Evolutionary conservation across 352 stramenopile species (phyloP), one percentile per base, ranked within the genome.

Genomic region (Phytopythium boreale): DNA sequence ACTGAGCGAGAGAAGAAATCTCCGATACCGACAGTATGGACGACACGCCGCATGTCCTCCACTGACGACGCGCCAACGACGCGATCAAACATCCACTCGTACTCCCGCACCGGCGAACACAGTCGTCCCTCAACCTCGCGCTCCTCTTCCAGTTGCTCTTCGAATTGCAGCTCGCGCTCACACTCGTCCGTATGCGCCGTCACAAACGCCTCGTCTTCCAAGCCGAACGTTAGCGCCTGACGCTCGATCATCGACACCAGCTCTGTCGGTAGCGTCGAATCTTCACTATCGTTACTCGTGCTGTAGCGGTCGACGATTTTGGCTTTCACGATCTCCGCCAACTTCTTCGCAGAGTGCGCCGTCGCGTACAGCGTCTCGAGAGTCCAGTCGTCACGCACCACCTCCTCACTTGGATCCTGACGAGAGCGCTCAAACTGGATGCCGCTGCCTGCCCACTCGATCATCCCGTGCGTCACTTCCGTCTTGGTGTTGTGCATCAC

Each of bases 401-500:
- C 22, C 39, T 87, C 82, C 1, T 51, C 37, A 1, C 51, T 46
- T 24, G 34, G n/a, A 10, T 75, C 31, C 0, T 65, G 36, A 22
- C 73, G 63, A 26, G 76, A 77, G 20, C 72, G 68, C n/a, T 66
- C 69, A 26, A 79, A 96, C 49, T 94, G 80, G 43, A 95, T 67
- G 0, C 86, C 87, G 63, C 90, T 94, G 24, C 76, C 61, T 19
- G 85, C 80, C 89, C 91, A 97, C 64, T 93, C 87, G 0, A 88
- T 56, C 24, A 96, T 37, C 0, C 89, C 90, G 15, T 70, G 55
- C 12, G 79, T 70, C 50, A 81, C 88, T 51, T 90, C 77, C 6
- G 70, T 59, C 56, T 87, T 79, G 0, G 92, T 96, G 66, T 97
- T 98, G 26, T 85, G 70, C 79, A 97, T 85, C 22, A 93, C 74